Conservation (phyloP, 2,329 filamentous ascomycete genomes). For the Talaromyces amestolkiae region DNA sequence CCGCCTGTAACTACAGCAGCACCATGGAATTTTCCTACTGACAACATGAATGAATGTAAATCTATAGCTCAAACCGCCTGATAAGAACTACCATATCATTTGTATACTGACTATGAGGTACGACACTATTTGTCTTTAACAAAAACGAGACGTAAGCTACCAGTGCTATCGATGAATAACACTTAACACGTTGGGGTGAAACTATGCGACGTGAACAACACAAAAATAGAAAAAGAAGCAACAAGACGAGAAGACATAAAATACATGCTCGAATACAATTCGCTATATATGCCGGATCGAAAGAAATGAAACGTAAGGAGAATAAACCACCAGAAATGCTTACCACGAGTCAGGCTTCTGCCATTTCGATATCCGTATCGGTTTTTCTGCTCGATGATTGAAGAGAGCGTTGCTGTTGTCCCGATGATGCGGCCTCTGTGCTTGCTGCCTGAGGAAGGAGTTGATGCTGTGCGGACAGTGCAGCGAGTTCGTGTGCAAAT, state of each 20-base stretch:
- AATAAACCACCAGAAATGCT: not conserved
- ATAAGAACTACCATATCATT: not conserved
- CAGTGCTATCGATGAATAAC: not conserved
- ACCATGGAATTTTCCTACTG: too few relatives aligned
- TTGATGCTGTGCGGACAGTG: constrained; percentile 15
- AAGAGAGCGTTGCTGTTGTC: not conserved
- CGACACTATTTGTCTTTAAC: not conserved
- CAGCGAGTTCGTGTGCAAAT: constrained; percentile 30
- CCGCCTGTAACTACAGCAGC: too few relatives aligned
- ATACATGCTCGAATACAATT: not conserved
- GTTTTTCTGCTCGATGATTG: not conserved
- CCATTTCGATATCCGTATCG: constrained; percentile 1
- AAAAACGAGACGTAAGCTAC: not conserved
- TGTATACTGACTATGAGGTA: not conserved
- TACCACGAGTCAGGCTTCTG: not conserved
- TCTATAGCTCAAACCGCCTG: too few relatives aligned
- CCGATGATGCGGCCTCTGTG: not conserved
- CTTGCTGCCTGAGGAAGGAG: not conserved
- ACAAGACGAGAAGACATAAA: not conserved
- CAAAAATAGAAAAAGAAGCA: not conserved
- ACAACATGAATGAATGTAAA: too few relatives aligned
- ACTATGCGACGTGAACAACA: not conserved
- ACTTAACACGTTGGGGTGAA: not conserved
- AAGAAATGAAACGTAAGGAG: not conserved
- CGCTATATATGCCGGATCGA: not conserved